Conservation (phyloP, 768 basidiomycete species). For the Boletus sensibilis region DNA sequence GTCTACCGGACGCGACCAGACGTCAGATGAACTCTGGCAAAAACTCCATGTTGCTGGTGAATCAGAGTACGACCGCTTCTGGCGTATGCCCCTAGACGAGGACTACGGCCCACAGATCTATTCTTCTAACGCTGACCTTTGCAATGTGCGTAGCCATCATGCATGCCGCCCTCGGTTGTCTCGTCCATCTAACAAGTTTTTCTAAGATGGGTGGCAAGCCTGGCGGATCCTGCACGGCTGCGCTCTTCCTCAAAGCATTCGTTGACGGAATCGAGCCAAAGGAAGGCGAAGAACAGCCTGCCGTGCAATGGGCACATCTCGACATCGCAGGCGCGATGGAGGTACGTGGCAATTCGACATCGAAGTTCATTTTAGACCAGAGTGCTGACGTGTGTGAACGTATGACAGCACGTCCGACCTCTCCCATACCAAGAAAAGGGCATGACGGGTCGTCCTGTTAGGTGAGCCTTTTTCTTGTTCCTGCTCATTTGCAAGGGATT, state of each 20-base stretch:
- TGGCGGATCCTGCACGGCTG: conserved; percentile 77
- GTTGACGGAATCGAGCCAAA: conserved; percentile 70
- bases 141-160: conserved; percentile 43
- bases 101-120: conserved; percentile 77
- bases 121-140: conserved; percentile 76
- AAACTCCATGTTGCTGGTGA: conserved; percentile 68
- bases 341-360: conserved; percentile 35
- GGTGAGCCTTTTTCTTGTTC: conserved; percentile 44
- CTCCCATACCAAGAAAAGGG: conserved; percentile 67
- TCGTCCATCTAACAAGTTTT: conserved; percentile 1
- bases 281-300: conserved; percentile 49
- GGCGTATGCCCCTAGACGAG: conserved; percentile 88
- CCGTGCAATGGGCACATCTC: conserved; percentile 81
- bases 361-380: neutral
- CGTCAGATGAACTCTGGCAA: conserved; percentile 73
- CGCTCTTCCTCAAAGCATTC: conserved; percentile 83
- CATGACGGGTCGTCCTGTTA: conserved; percentile 77
- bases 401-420: conserved; percentile 46
- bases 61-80: conserved; percentile 78
- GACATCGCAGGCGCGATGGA: conserved; percentile 85
- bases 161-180: neutral
- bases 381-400: neutral
- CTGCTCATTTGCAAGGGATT: neutral
- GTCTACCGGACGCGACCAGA: conserved; percentile 37
- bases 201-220: conserved; percentile 66